A percentile compares a stretch with the other conserved stretches of the same genome.
Conservation (phyloP, 148 eudicot genomes). For the Nepenthes mirabilis region DNA sequence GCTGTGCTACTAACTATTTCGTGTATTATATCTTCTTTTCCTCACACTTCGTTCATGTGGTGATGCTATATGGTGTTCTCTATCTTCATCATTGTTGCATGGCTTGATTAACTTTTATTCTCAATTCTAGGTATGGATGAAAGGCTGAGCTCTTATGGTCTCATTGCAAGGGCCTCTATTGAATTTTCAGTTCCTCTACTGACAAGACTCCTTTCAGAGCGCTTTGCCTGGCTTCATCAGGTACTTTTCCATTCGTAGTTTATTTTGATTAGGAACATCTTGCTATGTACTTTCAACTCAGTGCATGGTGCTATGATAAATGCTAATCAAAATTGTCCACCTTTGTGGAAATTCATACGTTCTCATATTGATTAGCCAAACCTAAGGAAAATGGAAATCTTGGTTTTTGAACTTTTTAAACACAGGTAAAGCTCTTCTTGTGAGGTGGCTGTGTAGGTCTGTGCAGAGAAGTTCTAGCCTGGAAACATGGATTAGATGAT, state of each 20-base stretch:
- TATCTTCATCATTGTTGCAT: not conserved
- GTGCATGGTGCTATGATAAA: too few relatives aligned
- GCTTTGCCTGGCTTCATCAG: constrained; percentile 70
- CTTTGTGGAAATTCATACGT: too few relatives aligned
- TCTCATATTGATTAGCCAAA: too few relatives aligned
- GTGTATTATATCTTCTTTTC: not conserved
- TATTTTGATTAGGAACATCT: not conserved
- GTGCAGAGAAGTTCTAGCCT: too few relatives aligned
- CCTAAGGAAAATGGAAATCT: too few relatives aligned
- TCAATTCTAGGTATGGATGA: constrained; percentile 80
- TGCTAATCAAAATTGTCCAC: too few relatives aligned
- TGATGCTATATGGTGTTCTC: not conserved
- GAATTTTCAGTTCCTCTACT: constrained; percentile 63
- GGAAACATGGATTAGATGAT: too few relatives aligned
- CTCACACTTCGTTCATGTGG: not conserved
- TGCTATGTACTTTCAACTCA: not conserved
- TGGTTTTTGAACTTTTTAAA: too few relatives aligned
- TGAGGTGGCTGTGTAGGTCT: too few relatives aligned
- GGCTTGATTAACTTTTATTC: constrained; percentile 1
- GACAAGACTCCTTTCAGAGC: constrained; percentile 55
- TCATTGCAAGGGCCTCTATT: constrained; percentile 79
- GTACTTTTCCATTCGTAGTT: constrained; percentile 15
- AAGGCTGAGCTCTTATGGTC: constrained; percentile 88
- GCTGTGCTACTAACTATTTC: constrained; percentile 2
- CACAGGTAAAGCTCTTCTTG: too few relatives aligned